A percentile compares a stretch with the other conserved stretches of the same genome.
These are phyloP conservation scores for Cordyceps pruinosa DNA, from an alignment of 2,329 filamentous ascomycete genomes.

Conservation along the genomic window DNA sequence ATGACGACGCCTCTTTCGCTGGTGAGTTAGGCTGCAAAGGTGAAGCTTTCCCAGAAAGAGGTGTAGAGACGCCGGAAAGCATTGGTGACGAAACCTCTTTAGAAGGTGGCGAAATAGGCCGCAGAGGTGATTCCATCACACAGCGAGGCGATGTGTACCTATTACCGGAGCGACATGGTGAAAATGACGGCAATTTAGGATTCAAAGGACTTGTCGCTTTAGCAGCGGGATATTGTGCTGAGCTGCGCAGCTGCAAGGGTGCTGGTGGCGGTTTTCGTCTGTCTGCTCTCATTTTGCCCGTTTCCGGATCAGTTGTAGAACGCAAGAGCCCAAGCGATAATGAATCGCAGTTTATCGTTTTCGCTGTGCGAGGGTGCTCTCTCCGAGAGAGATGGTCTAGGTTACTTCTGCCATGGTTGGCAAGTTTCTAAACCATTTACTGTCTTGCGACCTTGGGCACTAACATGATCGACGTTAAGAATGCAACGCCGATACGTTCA, in stretches of 20 bases:
- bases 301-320: neutral
- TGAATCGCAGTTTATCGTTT: too few species aligned
- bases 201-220: neutral
- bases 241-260: neutral
- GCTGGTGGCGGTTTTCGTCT: neutral
- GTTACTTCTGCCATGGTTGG: neutral
- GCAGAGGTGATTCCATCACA: neutral
- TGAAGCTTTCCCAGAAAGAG: neutral
- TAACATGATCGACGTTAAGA: too few species aligned
- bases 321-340: too few species aligned
- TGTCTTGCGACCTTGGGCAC: neutral
- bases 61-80: too few species aligned
- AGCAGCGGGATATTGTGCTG: neutral
- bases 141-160: neutral
- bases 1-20: too few species aligned
- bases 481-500: too few species aligned
- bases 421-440: neutral
- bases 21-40: neutral
- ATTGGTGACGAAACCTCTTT: too few species aligned
- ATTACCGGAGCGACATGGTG: neutral
- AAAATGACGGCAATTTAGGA: neutral
- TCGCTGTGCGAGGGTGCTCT: too few species aligned
- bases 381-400: too few species aligned
- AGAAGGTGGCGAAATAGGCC: neutral
- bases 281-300: neutral